These are phyloP conservation scores for Hypoxylon sp. DNA, from an alignment of 2,329 filamentous ascomycete species.

Conservation along the genomic window DNA sequence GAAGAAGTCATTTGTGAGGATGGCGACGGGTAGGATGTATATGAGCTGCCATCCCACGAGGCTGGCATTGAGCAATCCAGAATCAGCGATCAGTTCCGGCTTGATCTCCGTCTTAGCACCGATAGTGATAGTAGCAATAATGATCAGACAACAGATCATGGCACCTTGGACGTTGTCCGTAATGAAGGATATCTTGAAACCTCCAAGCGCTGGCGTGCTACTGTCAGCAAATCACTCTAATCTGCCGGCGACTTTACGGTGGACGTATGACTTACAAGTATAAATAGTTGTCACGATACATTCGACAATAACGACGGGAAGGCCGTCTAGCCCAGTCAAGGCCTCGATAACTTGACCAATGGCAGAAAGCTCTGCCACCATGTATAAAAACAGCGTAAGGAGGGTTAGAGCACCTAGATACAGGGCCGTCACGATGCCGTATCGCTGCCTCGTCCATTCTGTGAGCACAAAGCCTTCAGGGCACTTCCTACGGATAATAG, in stretches of 20 bases:
- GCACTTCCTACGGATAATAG: constrained; percentile 83
- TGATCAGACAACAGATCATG: constrained; percentile 82
- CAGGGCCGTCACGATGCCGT: constrained; percentile 76
- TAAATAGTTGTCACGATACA: constrained; percentile 85
- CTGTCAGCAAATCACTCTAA: constrained; percentile 27
- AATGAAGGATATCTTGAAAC: constrained; percentile 86
- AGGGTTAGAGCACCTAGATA: constrained; percentile 84
- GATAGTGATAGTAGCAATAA: constrained; percentile 83
- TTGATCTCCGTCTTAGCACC: constrained; percentile 82
- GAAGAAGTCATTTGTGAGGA: constrained; percentile 90
- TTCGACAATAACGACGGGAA: constrained; percentile 83
- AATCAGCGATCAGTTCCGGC: constrained; percentile 75
- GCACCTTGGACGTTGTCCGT: constrained; percentile 86
- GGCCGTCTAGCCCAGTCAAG: constrained; percentile 79
- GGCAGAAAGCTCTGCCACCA: constrained; percentile 87
- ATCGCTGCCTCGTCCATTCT: constrained; percentile 86
- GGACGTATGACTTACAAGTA: constrained; percentile 70
- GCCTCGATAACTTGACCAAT: constrained; percentile 83
- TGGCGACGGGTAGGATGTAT: constrained; percentile 85
- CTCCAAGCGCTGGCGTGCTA: constrained; percentile 74
- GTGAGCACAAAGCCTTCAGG: constrained; percentile 88
- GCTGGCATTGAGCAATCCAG: constrained; percentile 76
- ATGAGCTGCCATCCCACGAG: constrained; percentile 87
- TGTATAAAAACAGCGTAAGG: constrained; percentile 87
- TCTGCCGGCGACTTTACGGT: background rate